These are phyloP conservation scores for Fusarium nodosum DNA, from an alignment of 2,329 filamentous ascomycete species.

Conservation along the genomic window DNA sequence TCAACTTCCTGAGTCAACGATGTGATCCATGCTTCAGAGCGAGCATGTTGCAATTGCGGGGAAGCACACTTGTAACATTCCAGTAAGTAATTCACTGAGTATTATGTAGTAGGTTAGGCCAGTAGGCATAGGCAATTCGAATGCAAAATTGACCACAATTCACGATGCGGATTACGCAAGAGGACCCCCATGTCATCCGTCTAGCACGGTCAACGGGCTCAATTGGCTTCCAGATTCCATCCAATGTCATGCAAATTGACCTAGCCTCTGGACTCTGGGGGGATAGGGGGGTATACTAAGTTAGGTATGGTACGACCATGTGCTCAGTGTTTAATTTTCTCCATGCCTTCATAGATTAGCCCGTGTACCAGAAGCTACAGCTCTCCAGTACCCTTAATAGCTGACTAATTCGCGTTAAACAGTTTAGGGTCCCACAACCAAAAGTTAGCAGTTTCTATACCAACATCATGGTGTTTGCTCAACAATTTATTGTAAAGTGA, in stretches of 20 bases:
- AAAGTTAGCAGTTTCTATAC: neutral
- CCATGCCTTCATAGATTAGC: neutral
- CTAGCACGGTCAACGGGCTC: conserved; percentile 24
- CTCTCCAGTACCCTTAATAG: neutral
- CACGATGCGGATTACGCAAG: conserved; percentile 12
- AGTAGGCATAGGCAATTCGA: neutral
- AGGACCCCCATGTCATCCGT: conserved; percentile 19
- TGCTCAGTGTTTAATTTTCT: neutral
- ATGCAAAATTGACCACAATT: conserved; percentile 7
- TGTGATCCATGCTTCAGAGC: conserved; percentile 4
- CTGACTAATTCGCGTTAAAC: neutral
- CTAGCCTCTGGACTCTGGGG: conserved; percentile 5
- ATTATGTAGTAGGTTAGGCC: neutral
- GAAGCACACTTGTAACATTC: conserved; percentile 14
- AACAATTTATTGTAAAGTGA: conserved; percentile 4
- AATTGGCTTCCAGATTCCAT: neutral
- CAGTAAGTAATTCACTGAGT: neutral
- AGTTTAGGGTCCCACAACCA: conserved; percentile 2
- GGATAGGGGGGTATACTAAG: conserved; percentile 9
- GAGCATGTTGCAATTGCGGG: conserved; percentile 32
- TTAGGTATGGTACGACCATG: neutral
- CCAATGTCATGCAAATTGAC: neutral
- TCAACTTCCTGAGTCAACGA: conserved; percentile 1
- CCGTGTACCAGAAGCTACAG: neutral
- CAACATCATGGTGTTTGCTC: neutral